Conservation (phyloP, 164 flowering plant genomes). For the Litsea cubeba region DNA sequence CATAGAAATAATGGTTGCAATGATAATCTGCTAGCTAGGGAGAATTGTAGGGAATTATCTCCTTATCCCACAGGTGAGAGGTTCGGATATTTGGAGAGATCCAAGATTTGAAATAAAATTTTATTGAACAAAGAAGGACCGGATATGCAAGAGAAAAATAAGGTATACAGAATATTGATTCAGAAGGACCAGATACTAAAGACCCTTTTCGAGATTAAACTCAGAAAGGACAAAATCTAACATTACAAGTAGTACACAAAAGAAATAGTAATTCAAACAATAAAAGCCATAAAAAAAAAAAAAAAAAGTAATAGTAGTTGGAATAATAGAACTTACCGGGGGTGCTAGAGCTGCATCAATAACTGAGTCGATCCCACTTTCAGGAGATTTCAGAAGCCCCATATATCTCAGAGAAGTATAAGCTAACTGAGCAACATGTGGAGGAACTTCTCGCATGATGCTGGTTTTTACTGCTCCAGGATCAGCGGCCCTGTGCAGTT, state of each 20-base stretch:
- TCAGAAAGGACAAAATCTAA: background rate
- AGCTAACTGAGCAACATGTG: constrained; percentile 39
- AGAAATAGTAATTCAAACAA: background rate
- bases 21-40: background rate
- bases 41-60: background rate
- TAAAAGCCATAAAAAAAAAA: background rate
- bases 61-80: background rate
- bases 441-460: constrained; percentile 83
- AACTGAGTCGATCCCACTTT: constrained; percentile 50
- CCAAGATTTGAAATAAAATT: background rate
- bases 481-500: constrained; percentile 64
- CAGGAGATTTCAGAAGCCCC: constrained; percentile 66
- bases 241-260: background rate
- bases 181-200: background rate
- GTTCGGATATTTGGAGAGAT: background rate
- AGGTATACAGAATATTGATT: background rate
- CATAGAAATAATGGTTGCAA: too few species aligned
- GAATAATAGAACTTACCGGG: constrained; percentile 43
- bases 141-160: too few species aligned
- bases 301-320: background rate
- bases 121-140: too few species aligned
- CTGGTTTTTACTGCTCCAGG: constrained; percentile 80
- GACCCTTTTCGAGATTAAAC: background rate
- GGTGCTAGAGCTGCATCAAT: constrained; percentile 91
- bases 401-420: constrained; percentile 39